Percentiles rank a stretch among this genome's conserved stretches.
phyloP scores from a whole-genome alignment of 2,329 filamentous ascomycete species.

The Fusarium mexicanum region DNA sequence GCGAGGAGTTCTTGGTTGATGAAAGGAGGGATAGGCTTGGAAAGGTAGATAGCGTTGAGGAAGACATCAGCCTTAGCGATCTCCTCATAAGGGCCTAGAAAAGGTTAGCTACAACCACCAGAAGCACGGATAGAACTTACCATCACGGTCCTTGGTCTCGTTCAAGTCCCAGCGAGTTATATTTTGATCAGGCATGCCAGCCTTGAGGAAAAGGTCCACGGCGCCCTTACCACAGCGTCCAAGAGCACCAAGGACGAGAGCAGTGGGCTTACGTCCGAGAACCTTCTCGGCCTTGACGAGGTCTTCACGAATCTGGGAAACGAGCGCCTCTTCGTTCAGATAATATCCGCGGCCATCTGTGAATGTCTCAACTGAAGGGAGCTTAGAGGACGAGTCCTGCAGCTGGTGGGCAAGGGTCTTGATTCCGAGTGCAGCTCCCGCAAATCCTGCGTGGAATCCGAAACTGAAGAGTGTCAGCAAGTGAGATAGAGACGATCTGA shows the following conservation, averaged over 20 bases:
- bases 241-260: conserved; percentile 86
- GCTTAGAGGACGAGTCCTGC: conserved; percentile 71
- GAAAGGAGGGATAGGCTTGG: conserved; percentile 78
- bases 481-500: not conserved
- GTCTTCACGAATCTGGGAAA: conserved; percentile 41
- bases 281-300: conserved; percentile 77
- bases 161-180: conserved; percentile 76
- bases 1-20: conserved; percentile 75
- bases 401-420: conserved; percentile 88
- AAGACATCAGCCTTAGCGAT: conserved; percentile 81
- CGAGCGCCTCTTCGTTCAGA: conserved; percentile 73
- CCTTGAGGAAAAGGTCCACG: conserved; percentile 79
- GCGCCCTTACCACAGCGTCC: conserved; percentile 87
- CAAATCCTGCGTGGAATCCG: conserved; percentile 80
- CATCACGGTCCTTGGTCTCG: conserved; percentile 74
- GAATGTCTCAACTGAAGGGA: conserved; percentile 59
- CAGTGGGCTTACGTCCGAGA: conserved; percentile 74
- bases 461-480: conserved; percentile 55
- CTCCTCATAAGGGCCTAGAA: conserved; percentile 71
- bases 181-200: conserved; percentile 60
- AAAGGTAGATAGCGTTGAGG: conserved; percentile 82
- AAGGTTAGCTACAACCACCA: not conserved
- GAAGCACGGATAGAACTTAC: conserved; percentile 44
- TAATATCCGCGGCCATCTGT: conserved; percentile 68
- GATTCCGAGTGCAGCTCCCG: conserved; percentile 76